Evolutionary conservation across 768 basidiomycete species (phyloP).

Genomic region (Macrolepiota albuminosa): DNA sequence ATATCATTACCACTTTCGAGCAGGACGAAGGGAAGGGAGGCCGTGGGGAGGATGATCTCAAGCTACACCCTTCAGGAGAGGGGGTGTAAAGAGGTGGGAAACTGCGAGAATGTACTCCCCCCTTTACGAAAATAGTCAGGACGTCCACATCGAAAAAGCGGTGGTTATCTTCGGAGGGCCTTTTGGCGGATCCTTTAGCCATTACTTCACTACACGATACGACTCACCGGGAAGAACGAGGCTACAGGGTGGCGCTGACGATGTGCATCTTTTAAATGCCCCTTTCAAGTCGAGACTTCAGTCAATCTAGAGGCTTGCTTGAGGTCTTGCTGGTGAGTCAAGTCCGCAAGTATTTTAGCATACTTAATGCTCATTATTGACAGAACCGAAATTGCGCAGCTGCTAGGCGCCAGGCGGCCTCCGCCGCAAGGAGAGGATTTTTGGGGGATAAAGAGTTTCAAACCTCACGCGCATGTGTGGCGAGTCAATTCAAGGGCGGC

Average conservation of each 20-base stretch:
- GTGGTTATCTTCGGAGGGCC: too few species aligned
- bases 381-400: too few species aligned
- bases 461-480: neutral
- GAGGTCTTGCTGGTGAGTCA: neutral
- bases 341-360: neutral
- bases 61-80: neutral
- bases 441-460: too few species aligned
- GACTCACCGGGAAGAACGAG: neutral
- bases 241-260: neutral
- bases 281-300: neutral
- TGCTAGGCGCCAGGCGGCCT: too few species aligned
- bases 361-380: neutral
- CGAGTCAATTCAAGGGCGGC: neutral
- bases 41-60: neutral
- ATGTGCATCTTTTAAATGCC: neutral
- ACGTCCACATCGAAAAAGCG: neutral
- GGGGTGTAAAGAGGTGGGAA: neutral
- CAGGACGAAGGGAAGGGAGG: neutral
- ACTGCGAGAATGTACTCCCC: neutral
- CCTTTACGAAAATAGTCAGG: neutral
- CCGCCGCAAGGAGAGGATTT: neutral
- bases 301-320: neutral
- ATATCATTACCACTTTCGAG: neutral
- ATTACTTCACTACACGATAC: neutral
- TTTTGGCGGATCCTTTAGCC: neutral